phyloP scores from a whole-genome alignment of 306 rosid genomes.

The Fagus sylvatica region DNA sequence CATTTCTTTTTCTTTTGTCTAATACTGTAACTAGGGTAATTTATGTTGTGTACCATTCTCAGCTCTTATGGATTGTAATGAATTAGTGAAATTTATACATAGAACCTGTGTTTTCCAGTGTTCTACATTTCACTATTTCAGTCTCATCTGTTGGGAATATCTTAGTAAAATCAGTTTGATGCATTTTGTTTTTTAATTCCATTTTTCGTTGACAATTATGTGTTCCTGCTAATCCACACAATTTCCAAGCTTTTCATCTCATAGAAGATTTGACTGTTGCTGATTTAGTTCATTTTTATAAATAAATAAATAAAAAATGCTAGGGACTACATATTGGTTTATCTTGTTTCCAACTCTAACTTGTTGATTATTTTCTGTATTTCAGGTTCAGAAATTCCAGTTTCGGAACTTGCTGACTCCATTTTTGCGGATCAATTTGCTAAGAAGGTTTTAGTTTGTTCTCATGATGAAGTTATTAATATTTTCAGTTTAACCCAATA shows the following conservation, averaged over 20 bases:
- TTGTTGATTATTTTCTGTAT: slow-evolving; percentile 23
- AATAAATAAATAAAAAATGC: not conserved
- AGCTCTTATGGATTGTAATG: too few species aligned
- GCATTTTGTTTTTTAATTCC: not conserved
- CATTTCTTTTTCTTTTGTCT: not conserved
- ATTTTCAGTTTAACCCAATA: not conserved
- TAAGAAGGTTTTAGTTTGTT: slow-evolving; percentile 48
- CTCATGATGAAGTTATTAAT: not conserved
- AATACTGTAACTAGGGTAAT: not conserved
- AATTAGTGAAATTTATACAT: too few species aligned
- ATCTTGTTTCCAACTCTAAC: slow-evolving; percentile 17
- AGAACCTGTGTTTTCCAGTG: too few species aligned
- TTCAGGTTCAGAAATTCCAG: slow-evolving; percentile 71
- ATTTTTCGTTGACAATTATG: not conserved
- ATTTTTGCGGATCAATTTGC: slow-evolving; percentile 65
- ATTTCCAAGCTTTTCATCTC: not conserved
- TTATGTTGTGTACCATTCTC: not conserved
- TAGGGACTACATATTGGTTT: slow-evolving; percentile 17
- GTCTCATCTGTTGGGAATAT: too few species aligned
- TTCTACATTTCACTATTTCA: too few species aligned
- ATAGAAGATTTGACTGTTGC: not conserved
- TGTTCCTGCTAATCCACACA: not conserved
- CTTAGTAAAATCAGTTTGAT: too few species aligned
- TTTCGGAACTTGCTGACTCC: slow-evolving; percentile 68
- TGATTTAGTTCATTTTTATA: not conserved